Percentiles rank a stretch among this genome's conserved stretches.
phyloP scores from a whole-genome alignment of 352 stramenopile genomes.

The Globisporangium carolinianum region DNA sequence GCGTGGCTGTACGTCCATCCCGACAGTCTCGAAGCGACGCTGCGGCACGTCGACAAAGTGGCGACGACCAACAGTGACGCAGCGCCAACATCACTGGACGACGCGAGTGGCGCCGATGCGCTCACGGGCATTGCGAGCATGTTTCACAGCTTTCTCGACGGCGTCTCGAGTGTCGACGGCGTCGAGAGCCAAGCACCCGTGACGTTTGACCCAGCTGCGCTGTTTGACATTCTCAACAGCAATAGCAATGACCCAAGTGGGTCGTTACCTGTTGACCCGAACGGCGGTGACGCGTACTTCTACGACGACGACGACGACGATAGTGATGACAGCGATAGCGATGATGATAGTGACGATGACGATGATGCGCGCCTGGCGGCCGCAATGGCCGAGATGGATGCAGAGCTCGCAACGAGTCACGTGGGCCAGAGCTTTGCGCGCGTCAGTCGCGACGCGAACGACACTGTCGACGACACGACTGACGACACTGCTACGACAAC shows the following conservation, averaged over 20 bases:
- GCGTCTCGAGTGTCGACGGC: conserved; percentile 57
- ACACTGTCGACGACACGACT: neutral
- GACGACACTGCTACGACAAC: conserved; percentile 17
- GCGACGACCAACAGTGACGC: too few species aligned
- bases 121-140: conserved; percentile 64
- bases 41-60: conserved; percentile 21
- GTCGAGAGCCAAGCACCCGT: conserved; percentile 47
- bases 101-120: conserved; percentile 36
- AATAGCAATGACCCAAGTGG: neutral
- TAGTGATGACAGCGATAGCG: conserved; percentile 14
- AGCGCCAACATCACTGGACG: too few species aligned
- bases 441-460: neutral
- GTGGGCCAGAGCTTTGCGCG: conserved; percentile 50
- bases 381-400: conserved; percentile 76
- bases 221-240: conserved; percentile 58
- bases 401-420: conserved; percentile 43
- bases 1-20: conserved; percentile 75
- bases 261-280: neutral
- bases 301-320: conserved; percentile 19
- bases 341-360: conserved; percentile 19
- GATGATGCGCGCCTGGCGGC: conserved; percentile 37
- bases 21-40: conserved; percentile 62
- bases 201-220: conserved; percentile 59
- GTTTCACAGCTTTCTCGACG: conserved; percentile 69
- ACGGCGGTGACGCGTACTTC: conserved; percentile 7